Evolutionary conservation across 176 grass and related monocot species (phyloP), one percentile per base, ranked within the genome.

Genomic region (Bothriochloa decipiens): DNA sequence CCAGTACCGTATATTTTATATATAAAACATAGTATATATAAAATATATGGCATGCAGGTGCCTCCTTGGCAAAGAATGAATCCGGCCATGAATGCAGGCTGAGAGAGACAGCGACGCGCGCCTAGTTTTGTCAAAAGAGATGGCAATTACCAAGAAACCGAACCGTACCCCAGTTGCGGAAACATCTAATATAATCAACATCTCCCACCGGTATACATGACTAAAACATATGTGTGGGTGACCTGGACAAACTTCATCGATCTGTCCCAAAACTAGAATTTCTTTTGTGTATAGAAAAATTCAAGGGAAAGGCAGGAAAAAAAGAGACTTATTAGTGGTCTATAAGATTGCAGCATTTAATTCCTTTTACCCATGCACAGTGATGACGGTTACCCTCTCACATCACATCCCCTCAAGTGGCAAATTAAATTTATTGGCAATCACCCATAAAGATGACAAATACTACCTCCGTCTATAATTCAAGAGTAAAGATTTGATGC

Each of bases 91-190:
- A 0, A 58, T 74, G 16, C 0, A 4, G 4, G 22, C 11, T 23
- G 66, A 70, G 13, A 15, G 7, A 15, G 79, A 81, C 11, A 15
- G 18, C 22, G 45, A 70, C 65, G 22, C 0, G 43, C 28, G 0
- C 29, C 4, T 4, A 69, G 4, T 71, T 60, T 60, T 28, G 65
- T 81, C 67, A 71, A 82, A 81, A 82, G 67, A 4, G n/a, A 82
- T 72, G 67, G 49, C 80, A 70, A 71, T 71, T 71, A 20, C 67
- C 49, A 22, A 71, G 80, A 70, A 82, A 42, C 80, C 22, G 7
- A 58, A 49, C 61, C 40, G 9, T 10, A 35, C 64, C 43, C 43
- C 22, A 53, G 29, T 2, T 17, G 26, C 29, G 0, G 5, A 11
- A 62, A 41, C 43, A 8, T 72, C 64, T 23, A n/a, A n/a, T 28